Evolutionary conservation across 371 early-diverging fungal genomes (phyloP), one percentile per base, ranked within the genome.

Genomic region (Rhizopus sp.): DNA sequence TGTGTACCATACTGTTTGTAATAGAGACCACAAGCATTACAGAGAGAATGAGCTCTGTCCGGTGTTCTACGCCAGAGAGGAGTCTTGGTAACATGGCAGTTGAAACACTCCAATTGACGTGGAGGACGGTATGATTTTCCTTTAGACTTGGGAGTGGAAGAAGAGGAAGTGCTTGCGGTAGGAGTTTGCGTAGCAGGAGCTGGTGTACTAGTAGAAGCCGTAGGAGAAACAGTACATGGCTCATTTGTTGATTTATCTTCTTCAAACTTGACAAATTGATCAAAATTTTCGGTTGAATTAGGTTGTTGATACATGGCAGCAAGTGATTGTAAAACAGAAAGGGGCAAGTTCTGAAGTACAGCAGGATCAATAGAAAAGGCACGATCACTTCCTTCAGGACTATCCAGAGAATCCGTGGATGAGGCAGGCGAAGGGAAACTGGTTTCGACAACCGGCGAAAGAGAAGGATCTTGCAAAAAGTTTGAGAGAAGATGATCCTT

Each of bases 1-100:
- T 90, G 88, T 2, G 78, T 72, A 31, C 85, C 80, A 60, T 89
- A 88, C 50, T 87, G 87, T 75, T 89, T 90, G 53, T 76, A 86
- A 71, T 89, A 92, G n/a, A 89, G 72, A 37, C 90, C 90, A 66
- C 93, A 93, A 1, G 93, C 91, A 70, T 93, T 93, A 73, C 93
- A 93, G 29, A 93, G 80, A 41, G 85, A 85, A 62, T 89, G 89
- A 57, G 78, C 75, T 58, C 87, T 77, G 57, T 91, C 91, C 37
- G 86, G 83, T 34, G 91, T 90, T 40, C 91, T 77, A 30, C 91
- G 80, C 93, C 93, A 93, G 16, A 93, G 81, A n/a, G 93, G 93
- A 5, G 91, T 91, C 62, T 84, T 78, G 37, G 83, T 88, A 10
- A 91, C 89, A 54, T 82, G 83, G 58, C 93, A 93, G 64, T 93